Evolutionary conservation across 2,329 filamentous ascomycete genomes (phyloP), one percentile per base, ranked within the genome.

Genomic region (Aschersonia sp.): DNA sequence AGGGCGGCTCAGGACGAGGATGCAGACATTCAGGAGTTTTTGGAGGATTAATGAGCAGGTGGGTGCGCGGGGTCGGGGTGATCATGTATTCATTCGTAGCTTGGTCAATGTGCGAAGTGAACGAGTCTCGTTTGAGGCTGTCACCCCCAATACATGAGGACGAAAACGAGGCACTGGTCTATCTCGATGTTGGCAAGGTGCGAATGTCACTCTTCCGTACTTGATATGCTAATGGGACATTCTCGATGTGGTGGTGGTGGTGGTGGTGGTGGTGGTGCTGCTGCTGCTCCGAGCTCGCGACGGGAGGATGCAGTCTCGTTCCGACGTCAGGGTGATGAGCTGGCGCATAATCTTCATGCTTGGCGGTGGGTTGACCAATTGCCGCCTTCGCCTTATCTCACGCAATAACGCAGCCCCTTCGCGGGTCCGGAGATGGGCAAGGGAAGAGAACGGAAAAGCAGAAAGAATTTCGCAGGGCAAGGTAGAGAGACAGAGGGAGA

Each of bases 21-120:
- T 61, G 83, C 84, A 65, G 83, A 88, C 61, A 83, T 89, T 55
- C 75, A 79, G 59, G 81, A 88, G 63, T 78, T 83, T 56, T 63
- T 88, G 61, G 71, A 76, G 55, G 72, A 79, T 58, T 55, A 46
- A 6, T 22, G 40, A 42, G 10, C 2, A n/a, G 9, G 40, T 42
- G 35, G 35, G 9, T 39, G 35, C 35, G 35, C 22, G 22, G 22
- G 22, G 22, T 22, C 22, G 22, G 22, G 22, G 22, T 22, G 22
- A 4, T 22, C 4, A 22, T 22, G 22, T 22, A 22, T 22, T 22
- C 22, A 22, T 4, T 22, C 22, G 22, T 22, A 22, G 22, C 22
- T 22, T 22, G 22, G 22, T 22, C 4, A 22, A 22, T 22, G 22
- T 22, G 22, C 4, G 22, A 22, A 22, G 22, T 22, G 22, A 22